These are phyloP conservation scores for Crucihimalaya himalaica DNA, from an alignment of 345 rosid species.

Conservation along the genomic window DNA sequence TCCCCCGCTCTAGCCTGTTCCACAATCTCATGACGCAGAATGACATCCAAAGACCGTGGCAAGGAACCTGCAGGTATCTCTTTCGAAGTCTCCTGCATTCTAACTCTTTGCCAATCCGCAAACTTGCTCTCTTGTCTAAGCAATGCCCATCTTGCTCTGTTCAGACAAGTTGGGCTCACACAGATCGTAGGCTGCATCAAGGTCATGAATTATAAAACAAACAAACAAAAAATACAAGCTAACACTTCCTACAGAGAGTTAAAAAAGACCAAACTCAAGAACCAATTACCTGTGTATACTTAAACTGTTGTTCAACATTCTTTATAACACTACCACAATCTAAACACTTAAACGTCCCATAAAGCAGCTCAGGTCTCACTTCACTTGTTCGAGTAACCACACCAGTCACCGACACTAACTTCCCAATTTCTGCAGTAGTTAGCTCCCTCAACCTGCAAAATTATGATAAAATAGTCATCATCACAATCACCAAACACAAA, in stretches of 20 bases:
- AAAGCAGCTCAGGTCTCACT: constrained; percentile 95
- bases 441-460: constrained; percentile 73
- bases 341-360: constrained; percentile 86
- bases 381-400: constrained; percentile 96
- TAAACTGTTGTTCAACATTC: constrained; percentile 94
- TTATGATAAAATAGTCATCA: not conserved
- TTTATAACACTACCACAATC: constrained; percentile 74
- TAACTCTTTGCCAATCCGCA: constrained; percentile 97
- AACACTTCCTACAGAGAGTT: not conserved
- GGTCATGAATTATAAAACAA: not conserved
- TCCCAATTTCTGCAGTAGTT: constrained; percentile 81
- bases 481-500: not conserved
- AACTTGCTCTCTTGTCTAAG: constrained; percentile 96
- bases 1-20: constrained; percentile 99
- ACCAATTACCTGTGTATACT: constrained; percentile 78
- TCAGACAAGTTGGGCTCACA: constrained; percentile 63
- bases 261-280: not conserved
- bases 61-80: constrained; percentile 98
- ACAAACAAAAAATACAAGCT: not conserved
- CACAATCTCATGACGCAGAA: constrained; percentile 94
- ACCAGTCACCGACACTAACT: constrained; percentile 82
- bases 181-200: constrained; percentile 82
- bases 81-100: constrained; percentile 97
- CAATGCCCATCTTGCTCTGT: constrained; percentile 74
- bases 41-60: constrained; percentile 90